Conservation (phyloP, 2,329 filamentous ascomycete species). For the Cryphonectria naterciae region DNA sequence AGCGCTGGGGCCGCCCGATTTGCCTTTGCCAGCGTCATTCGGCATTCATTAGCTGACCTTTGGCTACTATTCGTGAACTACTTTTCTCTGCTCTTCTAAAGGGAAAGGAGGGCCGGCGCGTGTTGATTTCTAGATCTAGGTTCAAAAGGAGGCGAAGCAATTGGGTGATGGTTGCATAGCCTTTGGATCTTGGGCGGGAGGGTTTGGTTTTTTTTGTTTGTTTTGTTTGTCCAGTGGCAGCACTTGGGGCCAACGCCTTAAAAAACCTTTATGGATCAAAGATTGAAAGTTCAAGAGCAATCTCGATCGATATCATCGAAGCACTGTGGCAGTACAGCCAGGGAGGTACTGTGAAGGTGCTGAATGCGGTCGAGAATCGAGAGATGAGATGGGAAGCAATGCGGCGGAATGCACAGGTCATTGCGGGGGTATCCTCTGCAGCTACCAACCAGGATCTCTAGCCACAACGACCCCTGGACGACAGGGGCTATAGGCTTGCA, state of each 20-base stretch:
- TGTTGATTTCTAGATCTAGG: neutral
- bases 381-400: neutral
- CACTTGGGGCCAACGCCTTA: neutral
- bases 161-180: neutral
- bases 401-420: neutral
- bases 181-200: neutral
- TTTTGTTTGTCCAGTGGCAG: neutral
- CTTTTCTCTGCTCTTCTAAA: neutral
- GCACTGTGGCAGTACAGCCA: neutral
- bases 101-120: neutral
- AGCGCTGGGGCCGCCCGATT: neutral
- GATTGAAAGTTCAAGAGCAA: neutral
- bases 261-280: neutral
- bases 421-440: neutral
- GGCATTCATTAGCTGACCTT: neutral
- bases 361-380: neutral
- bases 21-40: neutral
- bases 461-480: neutral
- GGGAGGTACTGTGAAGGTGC: neutral
- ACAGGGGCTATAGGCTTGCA: neutral
- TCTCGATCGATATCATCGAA: neutral
- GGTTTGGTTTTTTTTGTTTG: too few species aligned
- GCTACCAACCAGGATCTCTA: neutral
- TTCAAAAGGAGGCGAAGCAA: neutral
- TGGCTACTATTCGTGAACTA: neutral